These are phyloP conservation scores for Xylaria sp. DNA, from an alignment of 2,329 filamentous ascomycete species.

Conservation along the genomic window DNA sequence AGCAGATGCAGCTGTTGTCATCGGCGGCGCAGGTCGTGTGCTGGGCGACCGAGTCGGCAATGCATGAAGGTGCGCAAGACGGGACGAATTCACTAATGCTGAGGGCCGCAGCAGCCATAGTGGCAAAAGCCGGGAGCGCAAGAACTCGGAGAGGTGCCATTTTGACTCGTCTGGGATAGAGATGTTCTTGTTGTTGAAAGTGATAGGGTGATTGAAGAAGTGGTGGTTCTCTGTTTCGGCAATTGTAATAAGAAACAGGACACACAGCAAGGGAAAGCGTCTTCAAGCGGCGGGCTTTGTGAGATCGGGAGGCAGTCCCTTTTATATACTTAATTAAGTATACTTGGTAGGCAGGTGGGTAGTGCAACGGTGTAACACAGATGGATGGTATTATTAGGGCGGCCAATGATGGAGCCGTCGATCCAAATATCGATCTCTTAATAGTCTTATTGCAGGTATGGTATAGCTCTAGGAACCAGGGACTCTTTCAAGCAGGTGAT, in stretches of 20 bases:
- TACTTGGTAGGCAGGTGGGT: slow-evolving; percentile 4
- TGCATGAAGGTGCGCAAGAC: slow-evolving; percentile 44
- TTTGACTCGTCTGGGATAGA: slow-evolving; percentile 17
- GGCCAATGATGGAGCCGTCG: slow-evolving; percentile 15
- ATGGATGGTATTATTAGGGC: neutral
- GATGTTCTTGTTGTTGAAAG: neutral
- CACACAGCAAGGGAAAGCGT: neutral
- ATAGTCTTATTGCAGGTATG: slow-evolving; percentile 13
- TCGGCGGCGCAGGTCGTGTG: slow-evolving; percentile 44
- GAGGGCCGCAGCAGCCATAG: slow-evolving; percentile 42
- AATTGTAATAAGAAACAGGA: neutral
- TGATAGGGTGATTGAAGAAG: neutral
- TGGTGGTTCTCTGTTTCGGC: neutral
- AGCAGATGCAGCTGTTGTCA: slow-evolving; percentile 48
- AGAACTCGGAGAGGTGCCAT: slow-evolving; percentile 48
- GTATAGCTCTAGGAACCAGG: slow-evolving; percentile 16
- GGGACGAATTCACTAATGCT: slow-evolving; percentile 46
- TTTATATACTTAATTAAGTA: too few relatives aligned
- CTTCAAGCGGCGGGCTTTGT: neutral
- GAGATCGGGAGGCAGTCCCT: too few relatives aligned
- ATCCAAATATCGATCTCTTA: slow-evolving; percentile 28
- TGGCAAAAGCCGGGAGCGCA: slow-evolving; percentile 43
- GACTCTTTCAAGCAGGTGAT: slow-evolving; percentile 31
- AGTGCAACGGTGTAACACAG: neutral
- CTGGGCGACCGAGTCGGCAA: slow-evolving; percentile 40